A percentile compares a stretch with the other conserved stretches of the same genome.
phyloP scores from a whole-genome alignment of 2,329 filamentous ascomycete species.

The Emmonsiellopsis sp. region DNA sequence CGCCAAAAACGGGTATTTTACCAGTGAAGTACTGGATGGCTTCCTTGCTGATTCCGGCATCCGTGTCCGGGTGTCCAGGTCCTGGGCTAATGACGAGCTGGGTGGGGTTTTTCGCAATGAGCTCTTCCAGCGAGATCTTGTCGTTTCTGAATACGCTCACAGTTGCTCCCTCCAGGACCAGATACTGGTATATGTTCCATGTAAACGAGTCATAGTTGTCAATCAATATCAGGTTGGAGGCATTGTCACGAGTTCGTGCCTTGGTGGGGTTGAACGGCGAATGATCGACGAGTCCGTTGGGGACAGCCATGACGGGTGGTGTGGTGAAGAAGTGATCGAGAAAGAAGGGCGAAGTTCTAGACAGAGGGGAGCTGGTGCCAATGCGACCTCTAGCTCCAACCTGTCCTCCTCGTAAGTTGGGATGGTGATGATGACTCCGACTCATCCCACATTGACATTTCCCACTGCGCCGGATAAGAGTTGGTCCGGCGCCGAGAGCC shows the following conservation, averaged over 20 bases:
- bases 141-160: slow-evolving; percentile 91
- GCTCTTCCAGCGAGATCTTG: slow-evolving; percentile 73
- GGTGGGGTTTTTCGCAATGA: slow-evolving; percentile 75
- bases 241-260: slow-evolving; percentile 62
- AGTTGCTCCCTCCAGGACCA: slow-evolving; percentile 86
- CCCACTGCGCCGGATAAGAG: not conserved
- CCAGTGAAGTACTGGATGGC: slow-evolving; percentile 86
- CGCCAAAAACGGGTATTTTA: slow-evolving; percentile 91
- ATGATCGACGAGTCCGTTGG: slow-evolving; percentile 57
- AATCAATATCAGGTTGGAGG: slow-evolving; percentile 86
- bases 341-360: not conserved
- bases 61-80: slow-evolving; percentile 81
- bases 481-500: not conserved
- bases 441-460: no score
- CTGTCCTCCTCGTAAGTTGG: no score
- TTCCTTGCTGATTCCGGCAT: slow-evolving; percentile 87
- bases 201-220: slow-evolving; percentile 99
- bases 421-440: no score
- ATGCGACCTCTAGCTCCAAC: no score
- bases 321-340: not conserved
- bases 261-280: slow-evolving; percentile 72
- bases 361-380: not conserved
- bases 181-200: slow-evolving; percentile 98
- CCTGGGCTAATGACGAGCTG: slow-evolving; percentile 93
- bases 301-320: slow-evolving; percentile 6